phyloP scores from a whole-genome alignment of 2,329 filamentous ascomycete genomes.

The Sporothrix pseudoabietina region DNA sequence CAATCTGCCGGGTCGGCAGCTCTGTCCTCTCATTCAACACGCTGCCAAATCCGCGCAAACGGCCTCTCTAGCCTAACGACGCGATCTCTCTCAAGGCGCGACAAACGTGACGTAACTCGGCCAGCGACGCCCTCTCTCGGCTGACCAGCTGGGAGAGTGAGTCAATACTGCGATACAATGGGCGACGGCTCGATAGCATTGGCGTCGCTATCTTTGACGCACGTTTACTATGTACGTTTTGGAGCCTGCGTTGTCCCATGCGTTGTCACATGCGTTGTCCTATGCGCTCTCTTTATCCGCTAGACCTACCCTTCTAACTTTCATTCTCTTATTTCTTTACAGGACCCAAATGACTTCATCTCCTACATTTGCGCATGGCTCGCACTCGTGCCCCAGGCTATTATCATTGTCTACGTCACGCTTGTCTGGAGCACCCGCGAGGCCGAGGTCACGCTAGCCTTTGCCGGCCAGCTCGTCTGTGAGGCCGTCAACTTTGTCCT shows the following conservation, averaged over 20 bases:
- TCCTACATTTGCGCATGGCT: constrained; percentile 92
- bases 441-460: constrained; percentile 85
- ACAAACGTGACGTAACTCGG: background rate
- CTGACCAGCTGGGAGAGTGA: background rate
- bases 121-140: background rate
- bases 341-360: constrained; percentile 83
- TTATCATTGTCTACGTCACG: constrained; percentile 87
- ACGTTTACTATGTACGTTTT: constrained; percentile 86
- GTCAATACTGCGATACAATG: constrained; percentile 38
- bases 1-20: background rate
- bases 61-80: background rate
- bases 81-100: background rate
- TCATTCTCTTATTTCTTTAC: background rate
- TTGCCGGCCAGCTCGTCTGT: constrained; percentile 86
- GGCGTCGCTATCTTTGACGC: constrained; percentile 89
- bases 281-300: background rate
- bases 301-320: background rate
- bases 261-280: no score
- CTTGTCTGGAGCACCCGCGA: constrained; percentile 91
- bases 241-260: no score
- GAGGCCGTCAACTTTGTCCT: constrained; percentile 87
- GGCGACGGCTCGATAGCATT: constrained; percentile 58
- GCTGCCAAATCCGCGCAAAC: no score
- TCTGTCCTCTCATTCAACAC: background rate
- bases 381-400: constrained; percentile 86